Base-by-base conservation (phyloP, 768 basidiomycete species). In the Mycena sanguinolenta region DNA sequence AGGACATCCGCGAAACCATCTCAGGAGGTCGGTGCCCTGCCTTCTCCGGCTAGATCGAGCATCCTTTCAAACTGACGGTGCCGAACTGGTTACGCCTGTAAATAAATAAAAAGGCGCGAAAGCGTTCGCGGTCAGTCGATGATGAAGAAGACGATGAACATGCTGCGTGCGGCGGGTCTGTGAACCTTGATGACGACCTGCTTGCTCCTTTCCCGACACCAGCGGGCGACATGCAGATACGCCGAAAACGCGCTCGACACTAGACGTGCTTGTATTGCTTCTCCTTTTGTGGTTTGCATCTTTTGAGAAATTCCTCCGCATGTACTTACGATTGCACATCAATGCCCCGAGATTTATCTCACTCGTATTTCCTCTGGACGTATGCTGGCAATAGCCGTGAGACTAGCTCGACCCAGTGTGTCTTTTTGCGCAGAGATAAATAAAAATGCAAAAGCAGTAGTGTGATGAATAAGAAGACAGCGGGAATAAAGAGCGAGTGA, bases 241-340 rank as follows among this genome's bases (percentile, higher is more conserved):
- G 89, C 66, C 84, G 90, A 70, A 93, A 92, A 77, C 89, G 92
- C 30, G 85, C 89, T 36, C 86, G 92, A 50, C 90, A 89, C 77
- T 92, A 79, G 83, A 64, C 60, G 53, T 63, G 38, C 34, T 54
- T 39, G 9, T 63, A 46, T 65, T n/a, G 10, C 74, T 79, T 73
- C 77, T 78, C 79, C 77, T 77, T 73, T 66, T 79, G 79, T 76
- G 80, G 80, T 76, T 69, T 67, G 70, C 71, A 62, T n/a, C n/a
- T 69, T 71, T 63, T 75, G 69, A 67, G 73, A 73, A 73, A 72
- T 73, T 77, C 75, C 78, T 75, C 65, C 76, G 53, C 57, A 72
- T 74, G 75, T 46, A 74, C 65, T 68, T 72, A 74, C 53, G 61
- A 63, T 58, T 62, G 69, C 58, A 69, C 75, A 69, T 64, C 74